Base-by-base conservation (phyloP, 441 rosid species). In the Populus trichocarpa region DNA sequence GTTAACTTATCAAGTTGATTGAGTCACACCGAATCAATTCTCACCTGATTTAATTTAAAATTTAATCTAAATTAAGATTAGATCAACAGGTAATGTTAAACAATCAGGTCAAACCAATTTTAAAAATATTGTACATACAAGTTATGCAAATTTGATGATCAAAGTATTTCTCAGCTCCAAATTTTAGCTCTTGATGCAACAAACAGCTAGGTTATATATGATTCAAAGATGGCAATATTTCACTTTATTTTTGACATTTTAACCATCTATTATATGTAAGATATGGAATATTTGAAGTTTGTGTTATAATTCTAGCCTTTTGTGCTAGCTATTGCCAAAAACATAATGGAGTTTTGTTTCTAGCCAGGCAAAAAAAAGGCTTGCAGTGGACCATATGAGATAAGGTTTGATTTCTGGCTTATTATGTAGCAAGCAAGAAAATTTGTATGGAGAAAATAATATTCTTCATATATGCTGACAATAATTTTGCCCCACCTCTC, bases 91-190 rank as follows among this genome's bases (percentile, higher is more conserved):
- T 7, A 2, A 36, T 38, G 12, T 38, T 38, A 38, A 38, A 38
- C 2, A 8, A 38, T 38, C 0, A 8, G 0, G 10, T 10, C 12
- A 38, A 8, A 0, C 0, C 3, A 0, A 0, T 2, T 36, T 8
- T 38, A 0, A 2, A 8, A 38, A 38, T 10, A 9, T 8, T 38
- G 0, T 1, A 38, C 0, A 10, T 8, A 38, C 12, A 9, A 38
- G 42, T 2, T 3, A 10, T 9, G 42, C 42, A 38, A 2, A 38
- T 38, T 38, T 9, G 3, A 38, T 38, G 12, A 9, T 38, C 0
- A 0, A 36, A 36, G 12, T 38, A 70, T 22, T 50, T 57, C 26
- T 36, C 69, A 70, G 8, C 30, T 77, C 26, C 79, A 77, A 70
- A 40, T 26, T 36, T 63, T 30, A 63, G 79, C 70, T 77, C 63